Evolutionary conservation across 2,329 filamentous ascomycete genomes (phyloP).

Genomic region (Colletotrichum scovillei): DNA sequence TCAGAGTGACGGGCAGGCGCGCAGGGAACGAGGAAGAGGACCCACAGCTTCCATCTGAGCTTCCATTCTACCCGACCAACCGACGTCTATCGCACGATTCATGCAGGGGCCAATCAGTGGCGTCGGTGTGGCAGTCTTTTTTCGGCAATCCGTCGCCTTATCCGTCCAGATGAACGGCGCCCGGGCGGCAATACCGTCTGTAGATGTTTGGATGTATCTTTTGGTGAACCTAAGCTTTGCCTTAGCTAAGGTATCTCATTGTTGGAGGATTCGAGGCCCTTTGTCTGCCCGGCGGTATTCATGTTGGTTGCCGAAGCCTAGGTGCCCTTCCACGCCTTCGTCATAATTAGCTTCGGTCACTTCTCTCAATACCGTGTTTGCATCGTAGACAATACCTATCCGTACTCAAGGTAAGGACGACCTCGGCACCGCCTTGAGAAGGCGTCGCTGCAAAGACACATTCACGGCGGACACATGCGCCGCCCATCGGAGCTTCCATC

Average conservation of each 20-base stretch:
- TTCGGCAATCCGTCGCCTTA: slow-evolving; percentile 22
- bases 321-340: not conserved
- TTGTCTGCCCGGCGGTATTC: not conserved
- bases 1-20: not conserved
- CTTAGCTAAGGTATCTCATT: not conserved
- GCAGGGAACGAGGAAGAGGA: not conserved
- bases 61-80: slow-evolving; percentile 15
- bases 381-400: no score
- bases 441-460: not conserved
- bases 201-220: not conserved
- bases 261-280: not conserved
- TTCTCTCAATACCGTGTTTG: not conserved
- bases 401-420: not conserved
- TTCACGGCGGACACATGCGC: not conserved
- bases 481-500: not conserved
- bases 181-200: slow-evolving; percentile 20
- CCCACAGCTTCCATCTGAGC: slow-evolving; percentile 29
- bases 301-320: not conserved
- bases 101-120: slow-evolving; percentile 33
- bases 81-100: slow-evolving; percentile 21
- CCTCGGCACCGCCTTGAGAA: not conserved
- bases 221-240: no score
- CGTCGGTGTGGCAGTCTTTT: slow-evolving; percentile 2
- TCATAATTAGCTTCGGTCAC: not conserved
- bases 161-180: slow-evolving; percentile 24